phyloP scores from a whole-genome alignment of 2,329 filamentous ascomycete genomes.

The Alternaria incomplexa region DNA sequence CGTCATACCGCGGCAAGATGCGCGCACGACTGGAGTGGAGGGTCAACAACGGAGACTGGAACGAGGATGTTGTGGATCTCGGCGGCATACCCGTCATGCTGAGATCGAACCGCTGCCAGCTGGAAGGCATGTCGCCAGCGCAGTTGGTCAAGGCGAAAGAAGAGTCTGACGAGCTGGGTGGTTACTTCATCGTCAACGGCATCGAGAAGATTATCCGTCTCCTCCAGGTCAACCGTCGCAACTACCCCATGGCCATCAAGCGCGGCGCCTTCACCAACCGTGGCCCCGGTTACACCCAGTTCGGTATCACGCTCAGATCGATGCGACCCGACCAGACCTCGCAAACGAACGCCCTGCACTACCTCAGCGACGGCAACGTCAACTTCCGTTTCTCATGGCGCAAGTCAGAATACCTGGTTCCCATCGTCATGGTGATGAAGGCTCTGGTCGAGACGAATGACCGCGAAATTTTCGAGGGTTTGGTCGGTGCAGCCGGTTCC shows the following conservation, averaged over 20 bases:
- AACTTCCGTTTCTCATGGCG: conserved; percentile 98
- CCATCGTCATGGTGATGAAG: conserved; percentile 95
- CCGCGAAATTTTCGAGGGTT: conserved; percentile 91
- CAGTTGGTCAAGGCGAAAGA: conserved; percentile 86
- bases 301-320: conserved; percentile 87
- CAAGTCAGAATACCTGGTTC: conserved; percentile 96
- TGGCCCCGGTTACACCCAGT: conserved; percentile 85
- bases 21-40: conserved; percentile 82
- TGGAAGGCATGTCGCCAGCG: conserved; percentile 83
- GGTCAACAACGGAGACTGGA: conserved; percentile 85
- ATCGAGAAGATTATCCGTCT: conserved; percentile 13
- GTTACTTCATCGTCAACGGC: conserved; percentile 94
- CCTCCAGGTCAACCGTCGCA: conserved; percentile 69
- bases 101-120: conserved; percentile 86
- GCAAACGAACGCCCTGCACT: conserved; percentile 96
- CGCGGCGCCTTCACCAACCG: conserved; percentile 88
- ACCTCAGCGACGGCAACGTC: conserved; percentile 92
- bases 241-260: conserved; percentile 93
- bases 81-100: conserved; percentile 77
- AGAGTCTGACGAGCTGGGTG: conserved; percentile 93
- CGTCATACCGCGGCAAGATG: conserved; percentile 86
- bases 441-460: conserved; percentile 96
- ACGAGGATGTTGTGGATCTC: conserved; percentile 82
- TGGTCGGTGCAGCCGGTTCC: conserved; percentile 78
- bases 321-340: conserved; percentile 97